Evolutionary conservation across 805 yeast species (phyloP).

Genomic region (Kluyveromyces siamensis): DNA sequence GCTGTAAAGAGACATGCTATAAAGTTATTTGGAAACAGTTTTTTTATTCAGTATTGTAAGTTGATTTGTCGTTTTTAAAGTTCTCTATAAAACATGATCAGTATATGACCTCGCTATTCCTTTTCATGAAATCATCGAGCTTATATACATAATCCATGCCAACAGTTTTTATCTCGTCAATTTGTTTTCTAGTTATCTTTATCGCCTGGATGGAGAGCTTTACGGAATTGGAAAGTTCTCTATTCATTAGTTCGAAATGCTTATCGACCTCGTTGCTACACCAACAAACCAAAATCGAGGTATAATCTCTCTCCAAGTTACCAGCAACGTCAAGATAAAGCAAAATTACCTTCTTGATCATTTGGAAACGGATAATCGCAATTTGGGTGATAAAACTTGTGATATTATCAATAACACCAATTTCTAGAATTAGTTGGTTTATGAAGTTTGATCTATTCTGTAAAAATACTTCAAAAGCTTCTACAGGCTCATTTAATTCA

Average conservation of each 20-base stretch:
- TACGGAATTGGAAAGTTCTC: constrained; percentile 59
- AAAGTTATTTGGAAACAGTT: too few relatives aligned
- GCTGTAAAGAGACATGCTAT: too few relatives aligned
- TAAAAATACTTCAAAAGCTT: constrained; percentile 42
- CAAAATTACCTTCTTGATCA: constrained; percentile 47
- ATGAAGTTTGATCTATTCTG: constrained; percentile 40
- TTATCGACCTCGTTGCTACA: constrained; percentile 52
- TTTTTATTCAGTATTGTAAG: too few relatives aligned
- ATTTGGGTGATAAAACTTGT: constrained; percentile 57
- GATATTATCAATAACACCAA: constrained; percentile 39
- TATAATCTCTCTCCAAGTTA: constrained; percentile 24
- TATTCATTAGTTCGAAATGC: constrained; percentile 50
- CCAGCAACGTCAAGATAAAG: constrained; percentile 47
- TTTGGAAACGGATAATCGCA: constrained; percentile 53
- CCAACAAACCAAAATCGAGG: constrained; percentile 71
- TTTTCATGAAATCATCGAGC: constrained; percentile 35
- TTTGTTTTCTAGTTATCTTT: constrained; percentile 51
- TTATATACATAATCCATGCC: constrained; percentile 72
- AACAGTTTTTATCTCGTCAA: constrained; percentile 47
- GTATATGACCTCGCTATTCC: constrained; percentile 11
- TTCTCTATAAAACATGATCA: neutral
- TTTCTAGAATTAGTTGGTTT: constrained; percentile 37
- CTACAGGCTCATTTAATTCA: constrained; percentile 35
- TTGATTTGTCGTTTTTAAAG: too few relatives aligned
- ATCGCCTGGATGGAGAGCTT: constrained; percentile 42